Conservation (phyloP, 2,329 filamentous ascomycete species). For the Geosmithia flava region DNA sequence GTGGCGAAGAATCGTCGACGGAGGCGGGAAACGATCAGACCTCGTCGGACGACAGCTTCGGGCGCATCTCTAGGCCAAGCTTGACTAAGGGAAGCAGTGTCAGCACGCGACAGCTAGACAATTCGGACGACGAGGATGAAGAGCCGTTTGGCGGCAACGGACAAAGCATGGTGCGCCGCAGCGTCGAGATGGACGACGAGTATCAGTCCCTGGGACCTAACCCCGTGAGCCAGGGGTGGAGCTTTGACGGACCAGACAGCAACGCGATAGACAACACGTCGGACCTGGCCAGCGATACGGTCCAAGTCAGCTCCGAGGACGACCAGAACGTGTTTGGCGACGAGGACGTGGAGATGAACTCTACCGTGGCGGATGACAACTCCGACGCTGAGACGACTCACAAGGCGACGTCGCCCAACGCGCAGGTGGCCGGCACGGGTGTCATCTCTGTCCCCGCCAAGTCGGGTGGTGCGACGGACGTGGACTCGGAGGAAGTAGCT, state of each 20-base stretch:
- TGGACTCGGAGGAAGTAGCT: constrained; percentile 29
- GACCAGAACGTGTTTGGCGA: constrained; percentile 8
- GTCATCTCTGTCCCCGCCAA: constrained; percentile 26
- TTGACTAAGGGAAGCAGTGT: constrained; percentile 30
- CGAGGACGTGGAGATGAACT: constrained; percentile 14
- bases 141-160: constrained; percentile 17
- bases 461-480: constrained; percentile 15
- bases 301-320: constrained; percentile 25
- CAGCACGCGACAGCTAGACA: constrained; percentile 13
- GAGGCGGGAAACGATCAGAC: constrained; percentile 70
- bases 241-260: constrained; percentile 2
- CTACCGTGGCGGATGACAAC: constrained; percentile 1
- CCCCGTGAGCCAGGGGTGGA: constrained; percentile 19
- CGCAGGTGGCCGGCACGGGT: constrained; percentile 5
- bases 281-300: constrained; percentile 29
- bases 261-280: neutral
- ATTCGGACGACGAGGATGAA: constrained; percentile 12
- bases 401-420: neutral
- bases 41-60: constrained; percentile 61
- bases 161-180: constrained; percentile 31
- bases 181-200: constrained; percentile 23
- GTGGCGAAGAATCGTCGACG: constrained; percentile 28
- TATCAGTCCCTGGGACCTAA: constrained; percentile 16
- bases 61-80: constrained; percentile 16
- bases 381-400: neutral